A percentile compares a stretch with the other conserved stretches of the same genome.
These are phyloP conservation scores for Pythium phragmitis DNA, from an alignment of 352 stramenopile genomes.

Conservation along the genomic window DNA sequence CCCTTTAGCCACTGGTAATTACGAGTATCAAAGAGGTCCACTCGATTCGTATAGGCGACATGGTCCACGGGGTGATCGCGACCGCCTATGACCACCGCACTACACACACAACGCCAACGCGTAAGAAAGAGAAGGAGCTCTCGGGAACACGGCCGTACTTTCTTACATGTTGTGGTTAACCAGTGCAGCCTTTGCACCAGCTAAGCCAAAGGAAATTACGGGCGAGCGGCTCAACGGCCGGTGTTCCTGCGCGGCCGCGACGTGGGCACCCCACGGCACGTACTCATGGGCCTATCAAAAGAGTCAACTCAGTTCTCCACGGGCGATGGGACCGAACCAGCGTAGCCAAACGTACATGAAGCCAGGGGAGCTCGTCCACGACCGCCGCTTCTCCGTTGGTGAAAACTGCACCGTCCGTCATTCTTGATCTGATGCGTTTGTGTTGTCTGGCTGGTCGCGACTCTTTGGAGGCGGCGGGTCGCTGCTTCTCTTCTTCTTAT, in stretches of 20 bases:
- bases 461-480: neutral
- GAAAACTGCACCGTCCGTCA: conserved; percentile 1
- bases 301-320: neutral
- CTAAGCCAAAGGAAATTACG: conserved; percentile 22
- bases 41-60: conserved; percentile 21
- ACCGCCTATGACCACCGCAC: conserved; percentile 58
- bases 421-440: neutral
- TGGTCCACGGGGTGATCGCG: conserved; percentile 38
- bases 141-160: no score
- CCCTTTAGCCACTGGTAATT: conserved; percentile 47
- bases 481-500: neutral
- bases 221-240: conserved; percentile 8
- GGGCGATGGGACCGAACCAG: no score
- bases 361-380: conserved; percentile 24
- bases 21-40: conserved; percentile 64
- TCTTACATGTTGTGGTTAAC: conserved; percentile 49
- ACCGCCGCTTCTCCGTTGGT: neutral
- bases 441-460: conserved; percentile 19
- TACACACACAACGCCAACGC: conserved; percentile 14
- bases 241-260: conserved; percentile 27
- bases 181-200: conserved; percentile 29
- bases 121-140: neutral
- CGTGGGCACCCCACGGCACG: conserved; percentile 40
- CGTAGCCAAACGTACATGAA: conserved; percentile 20
- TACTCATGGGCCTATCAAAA: conserved; percentile 44